Conservation (phyloP, 202 grass and related monocot species). For the Panicum hallii region DNA sequence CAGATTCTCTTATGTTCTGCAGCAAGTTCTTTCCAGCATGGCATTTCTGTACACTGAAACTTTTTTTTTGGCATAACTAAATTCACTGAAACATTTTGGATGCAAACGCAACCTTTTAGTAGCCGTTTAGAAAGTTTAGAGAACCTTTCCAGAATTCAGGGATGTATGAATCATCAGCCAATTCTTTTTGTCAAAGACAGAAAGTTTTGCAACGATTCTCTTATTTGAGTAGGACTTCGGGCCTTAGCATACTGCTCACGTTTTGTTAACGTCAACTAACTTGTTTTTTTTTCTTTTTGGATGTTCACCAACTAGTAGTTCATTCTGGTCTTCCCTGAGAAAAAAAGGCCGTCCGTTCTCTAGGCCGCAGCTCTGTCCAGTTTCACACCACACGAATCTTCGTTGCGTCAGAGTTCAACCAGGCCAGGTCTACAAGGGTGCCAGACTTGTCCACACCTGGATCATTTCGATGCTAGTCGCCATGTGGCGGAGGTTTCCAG, state of each 20-base stretch:
- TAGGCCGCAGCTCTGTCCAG: not conserved
- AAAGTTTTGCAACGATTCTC: not conserved
- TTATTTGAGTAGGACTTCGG: not conserved
- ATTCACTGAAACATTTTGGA: not conserved
- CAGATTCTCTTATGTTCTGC: not conserved
- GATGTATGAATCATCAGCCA: not conserved
- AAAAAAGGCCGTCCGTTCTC: not conserved
- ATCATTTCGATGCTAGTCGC: conserved; percentile 13
- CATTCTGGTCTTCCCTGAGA: conserved; percentile 4
- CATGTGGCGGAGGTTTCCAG: not conserved
- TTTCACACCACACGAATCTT: conserved; percentile 27
- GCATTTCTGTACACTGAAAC: not conserved
- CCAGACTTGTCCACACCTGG: conserved; percentile 29
- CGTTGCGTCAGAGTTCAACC: not conserved
- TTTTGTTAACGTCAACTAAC: not conserved
- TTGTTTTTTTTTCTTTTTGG: too few species aligned
- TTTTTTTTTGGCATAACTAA: not conserved
- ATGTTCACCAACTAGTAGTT: not conserved
- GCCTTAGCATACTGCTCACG: not conserved
- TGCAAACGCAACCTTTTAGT: not conserved
- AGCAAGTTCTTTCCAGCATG: not conserved
- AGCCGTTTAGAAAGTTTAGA: not conserved
- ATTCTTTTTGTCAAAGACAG: not conserved
- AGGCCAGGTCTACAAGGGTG: not conserved
- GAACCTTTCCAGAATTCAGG: conserved; percentile 20